Base-by-base conservation (phyloP, 2,329 filamentous ascomycete species). In the Claviceps humidiphila region DNA sequence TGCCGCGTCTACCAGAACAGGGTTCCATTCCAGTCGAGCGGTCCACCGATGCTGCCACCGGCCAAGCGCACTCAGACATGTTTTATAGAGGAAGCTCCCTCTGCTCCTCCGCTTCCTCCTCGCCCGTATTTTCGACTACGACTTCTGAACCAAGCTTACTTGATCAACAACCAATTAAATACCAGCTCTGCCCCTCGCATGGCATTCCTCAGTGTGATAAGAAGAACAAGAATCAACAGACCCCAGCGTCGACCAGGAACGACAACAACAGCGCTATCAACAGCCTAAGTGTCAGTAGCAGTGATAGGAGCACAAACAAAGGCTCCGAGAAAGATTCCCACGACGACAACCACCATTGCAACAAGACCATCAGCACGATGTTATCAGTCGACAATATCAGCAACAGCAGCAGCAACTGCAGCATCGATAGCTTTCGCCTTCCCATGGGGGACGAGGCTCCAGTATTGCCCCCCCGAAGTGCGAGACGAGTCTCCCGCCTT, bases 391-490 rank as follows among this genome's bases (percentile, higher is more conserved):
- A 59, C 47, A 57, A 58, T 40, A 17, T 52, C 54, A 58, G 58
- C 53, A 52, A 55, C 24, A 58, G 43, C 50, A 48, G 50, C 54
- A 51, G 51, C 53, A 55, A 50, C 55, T 52, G 53, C 56, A 53
- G 57, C 38, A 51, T 45, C 50, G 44, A 53, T 51, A 38, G 48
- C 43, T 50, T 54, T 16, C 55, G 58, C 47, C 61, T 70, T 9
- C 3, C 51, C n/a, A 45, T 42, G 14, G 37, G 47, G 16, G 48
- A 53, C 13, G 51, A 51, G 20, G 44, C 45, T 26, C 76, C 76
- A 9, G 71, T 71, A 41, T 64, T 80, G 5, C 77, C 77, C 1
- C 65, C 68, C 55, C 76, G 71, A 68, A 78, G 74, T 60, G 64
- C 71, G 9, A 68, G 74, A 22, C 67, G 77, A 58, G 65, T 68